Conservation (phyloP, 2,329 filamentous ascomycete genomes). For the Phialophora chinensis region DNA sequence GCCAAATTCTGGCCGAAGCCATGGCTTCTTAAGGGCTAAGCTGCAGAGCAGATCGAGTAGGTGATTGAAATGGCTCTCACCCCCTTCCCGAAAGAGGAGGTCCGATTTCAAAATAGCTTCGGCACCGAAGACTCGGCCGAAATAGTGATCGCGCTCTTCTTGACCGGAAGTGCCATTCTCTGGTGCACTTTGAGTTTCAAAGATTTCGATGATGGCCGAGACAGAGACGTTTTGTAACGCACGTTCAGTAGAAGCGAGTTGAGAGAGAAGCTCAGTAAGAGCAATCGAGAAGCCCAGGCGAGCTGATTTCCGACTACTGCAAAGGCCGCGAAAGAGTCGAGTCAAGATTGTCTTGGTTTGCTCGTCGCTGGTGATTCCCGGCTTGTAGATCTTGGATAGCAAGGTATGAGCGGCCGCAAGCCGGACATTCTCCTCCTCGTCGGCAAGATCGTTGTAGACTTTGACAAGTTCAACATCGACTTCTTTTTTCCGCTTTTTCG, state of each 20-base stretch:
- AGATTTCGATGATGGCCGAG: slow-evolving; percentile 56
- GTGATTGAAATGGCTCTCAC: slow-evolving; percentile 58
- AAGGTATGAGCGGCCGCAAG: slow-evolving; percentile 53
- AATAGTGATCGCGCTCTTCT: slow-evolving; percentile 83
- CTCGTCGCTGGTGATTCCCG: slow-evolving; percentile 49
- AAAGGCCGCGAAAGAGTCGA: slow-evolving; percentile 82
- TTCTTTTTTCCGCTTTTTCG: slow-evolving; percentile 39
- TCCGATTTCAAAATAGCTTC: slow-evolving; percentile 83
- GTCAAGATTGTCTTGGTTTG: slow-evolving; percentile 54
- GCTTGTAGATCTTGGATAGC: slow-evolving; percentile 52
- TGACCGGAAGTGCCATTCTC: slow-evolving; percentile 63
- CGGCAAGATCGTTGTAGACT: slow-evolving; percentile 57
- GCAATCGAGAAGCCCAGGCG: slow-evolving; percentile 89
- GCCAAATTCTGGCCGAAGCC: slow-evolving; percentile 87
- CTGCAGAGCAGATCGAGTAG: slow-evolving; percentile 76
- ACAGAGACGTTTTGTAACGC: slow-evolving; percentile 42
- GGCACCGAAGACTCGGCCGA: slow-evolving; percentile 85
- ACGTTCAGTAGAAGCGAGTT: slow-evolving; percentile 62
- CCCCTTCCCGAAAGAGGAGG: slow-evolving; percentile 66
- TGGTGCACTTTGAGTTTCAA: slow-evolving; percentile 59
- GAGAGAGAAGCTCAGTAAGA: slow-evolving; percentile 76
- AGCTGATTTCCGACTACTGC: slow-evolving; percentile 87
- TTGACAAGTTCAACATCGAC: slow-evolving; percentile 54
- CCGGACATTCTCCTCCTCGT: slow-evolving; percentile 53
- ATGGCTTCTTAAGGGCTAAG: slow-evolving; percentile 80